Conservation (phyloP, 805 yeast species). For the Torulaspora maleeae region DNA sequence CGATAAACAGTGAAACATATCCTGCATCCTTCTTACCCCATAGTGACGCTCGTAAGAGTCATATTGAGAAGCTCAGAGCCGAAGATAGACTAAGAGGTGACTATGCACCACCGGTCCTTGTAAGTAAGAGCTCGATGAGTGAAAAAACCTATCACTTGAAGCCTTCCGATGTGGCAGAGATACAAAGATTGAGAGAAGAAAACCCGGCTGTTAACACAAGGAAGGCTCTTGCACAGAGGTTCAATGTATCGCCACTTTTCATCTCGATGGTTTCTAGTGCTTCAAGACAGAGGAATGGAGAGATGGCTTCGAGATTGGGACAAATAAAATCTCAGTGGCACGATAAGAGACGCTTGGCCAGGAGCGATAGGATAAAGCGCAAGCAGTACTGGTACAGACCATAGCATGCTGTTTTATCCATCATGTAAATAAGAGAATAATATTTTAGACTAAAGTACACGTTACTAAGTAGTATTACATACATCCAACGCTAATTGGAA, state of each 20-base stretch:
- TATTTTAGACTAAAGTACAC: slow-evolving; percentile 3
- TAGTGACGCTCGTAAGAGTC: slow-evolving; percentile 51
- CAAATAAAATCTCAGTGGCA: slow-evolving; percentile 48
- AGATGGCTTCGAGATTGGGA: slow-evolving; percentile 45
- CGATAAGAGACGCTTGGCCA: slow-evolving; percentile 43
- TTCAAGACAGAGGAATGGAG: slow-evolving; percentile 38
- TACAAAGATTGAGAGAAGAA: slow-evolving; percentile 47
- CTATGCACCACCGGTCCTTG: slow-evolving; percentile 39
- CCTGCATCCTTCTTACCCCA: slow-evolving; percentile 67
- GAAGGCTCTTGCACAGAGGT: slow-evolving; percentile 56
- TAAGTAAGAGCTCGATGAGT: slow-evolving; percentile 22
- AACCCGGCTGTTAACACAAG: slow-evolving; percentile 65
- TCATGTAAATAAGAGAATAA: slow-evolving; percentile 13
- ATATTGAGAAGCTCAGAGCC: slow-evolving; percentile 29
- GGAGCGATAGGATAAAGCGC: slow-evolving; percentile 56
- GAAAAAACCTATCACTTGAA: slow-evolving; percentile 49
- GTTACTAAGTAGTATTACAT: slow-evolving; percentile 7
- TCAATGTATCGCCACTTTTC: slow-evolving; percentile 46
- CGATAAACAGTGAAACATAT: slow-evolving; percentile 45
- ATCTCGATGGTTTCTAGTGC: slow-evolving; percentile 52
- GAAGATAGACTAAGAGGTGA: slow-evolving; percentile 36
- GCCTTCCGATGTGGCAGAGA: slow-evolving; percentile 53
- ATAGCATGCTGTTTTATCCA: slow-evolving; percentile 5
- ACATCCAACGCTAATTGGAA: slow-evolving; percentile 1
- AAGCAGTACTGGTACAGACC: slow-evolving; percentile 59